Base-by-base conservation (phyloP, 805 yeast genomes). In the Tetrapisispora phaffii region DNA sequence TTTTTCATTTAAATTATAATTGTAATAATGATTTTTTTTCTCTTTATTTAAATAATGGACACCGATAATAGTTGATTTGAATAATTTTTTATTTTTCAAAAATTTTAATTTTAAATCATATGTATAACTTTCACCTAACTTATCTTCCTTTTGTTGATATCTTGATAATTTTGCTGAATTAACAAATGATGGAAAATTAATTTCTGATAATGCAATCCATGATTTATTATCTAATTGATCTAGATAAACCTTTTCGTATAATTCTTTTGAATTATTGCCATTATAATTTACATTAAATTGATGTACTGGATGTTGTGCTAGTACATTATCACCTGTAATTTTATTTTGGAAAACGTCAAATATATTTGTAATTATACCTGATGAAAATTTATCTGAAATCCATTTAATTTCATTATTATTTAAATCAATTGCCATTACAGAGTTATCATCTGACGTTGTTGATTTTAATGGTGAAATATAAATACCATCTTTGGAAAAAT, bases 141-240 rank as follows among this genome's bases (percentile, higher is more conserved):
- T 31, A n/a, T 32, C 32, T 34, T 41, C 44, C 28, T 34, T 41
- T 28, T 41, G 39, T 17, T 35, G 55, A 65, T 82, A 87, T 42
- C 74, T 70, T 0, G 96, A 82, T 1, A 74, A 55, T 0, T 95
- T 90, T 0, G 96, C 93, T 7, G 86, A 76, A 45, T 78, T 76
- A 8, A 90, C 87, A 41, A 90, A 64, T 0, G 94, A 80, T 0
- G 96, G 96, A 59, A 82, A 90, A 52, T 79, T 73, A 21, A 65
- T 60, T 52, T 80, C 83, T 20, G 94, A 83, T 76, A 90, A 72
- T 4, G 96, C 96, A 68, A 76, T 85, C 95, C 96, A 89, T 1
- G 82, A 72, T 3, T 82, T 80, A 39, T 70, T 68, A 26, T 68
- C 69, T 0, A 88, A 77, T 26, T 79, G 72, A 47, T 79, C 85